These are phyloP conservation scores for Phaeosphaeria sp. DNA, from an alignment of 2,329 filamentous ascomycete species.

Conservation along the genomic window DNA sequence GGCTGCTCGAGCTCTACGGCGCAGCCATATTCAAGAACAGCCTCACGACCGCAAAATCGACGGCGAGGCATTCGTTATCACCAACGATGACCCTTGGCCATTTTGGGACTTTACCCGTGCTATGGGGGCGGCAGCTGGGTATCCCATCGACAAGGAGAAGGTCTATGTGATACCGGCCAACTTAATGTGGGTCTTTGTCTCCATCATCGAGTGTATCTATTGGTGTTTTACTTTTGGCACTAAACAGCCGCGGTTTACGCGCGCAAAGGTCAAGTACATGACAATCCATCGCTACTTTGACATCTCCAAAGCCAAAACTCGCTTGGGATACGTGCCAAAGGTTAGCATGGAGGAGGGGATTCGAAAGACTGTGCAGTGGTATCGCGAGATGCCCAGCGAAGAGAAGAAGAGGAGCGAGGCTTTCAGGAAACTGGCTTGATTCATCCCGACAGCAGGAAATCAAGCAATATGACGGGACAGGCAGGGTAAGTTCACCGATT, in stretches of 20 bases:
- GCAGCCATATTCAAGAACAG: too few relatives aligned
- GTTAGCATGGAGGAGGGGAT: slow-evolving; percentile 22
- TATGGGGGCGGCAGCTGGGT: not conserved
- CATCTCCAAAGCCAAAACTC: slow-evolving; percentile 20
- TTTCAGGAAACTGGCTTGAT: too few relatives aligned
- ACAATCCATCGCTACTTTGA: slow-evolving; percentile 7
- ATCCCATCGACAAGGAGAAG: not conserved
- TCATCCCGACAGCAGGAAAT: too few relatives aligned
- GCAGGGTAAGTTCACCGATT: too few relatives aligned
- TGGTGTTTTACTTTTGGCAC: not conserved
- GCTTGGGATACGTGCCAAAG: slow-evolving; percentile 21
- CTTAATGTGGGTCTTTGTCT: not conserved
- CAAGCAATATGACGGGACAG: too few relatives aligned
- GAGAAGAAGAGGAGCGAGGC: too few relatives aligned
- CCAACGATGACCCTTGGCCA: slow-evolving; percentile 16
- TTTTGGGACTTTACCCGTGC: slow-evolving; percentile 21
- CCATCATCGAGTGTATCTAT: not conserved
- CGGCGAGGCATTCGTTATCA: slow-evolving; percentile 21
- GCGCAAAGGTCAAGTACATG: not conserved
- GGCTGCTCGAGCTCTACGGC: not conserved
- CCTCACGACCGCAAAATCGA: slow-evolving; percentile 5
- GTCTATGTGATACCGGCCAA: not conserved
- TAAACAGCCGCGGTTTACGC: not conserved
- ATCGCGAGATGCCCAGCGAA: too few relatives aligned
- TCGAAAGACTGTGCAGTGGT: slow-evolving; percentile 12